phyloP scores from a whole-genome alignment of 805 yeast species.

The Ogataea henricii region DNA sequence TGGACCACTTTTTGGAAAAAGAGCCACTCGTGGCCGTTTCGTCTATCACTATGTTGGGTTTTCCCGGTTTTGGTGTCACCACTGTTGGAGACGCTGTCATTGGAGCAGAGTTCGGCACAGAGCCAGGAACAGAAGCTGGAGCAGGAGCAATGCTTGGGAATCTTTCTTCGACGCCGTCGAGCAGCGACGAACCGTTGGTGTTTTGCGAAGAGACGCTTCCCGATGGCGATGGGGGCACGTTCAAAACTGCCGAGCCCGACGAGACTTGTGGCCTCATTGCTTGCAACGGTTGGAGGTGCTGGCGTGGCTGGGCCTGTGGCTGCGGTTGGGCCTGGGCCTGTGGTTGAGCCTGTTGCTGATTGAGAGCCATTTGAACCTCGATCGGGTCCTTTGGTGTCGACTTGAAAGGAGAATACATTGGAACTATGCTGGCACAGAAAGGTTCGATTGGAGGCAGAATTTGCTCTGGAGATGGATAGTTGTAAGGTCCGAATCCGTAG shows the following conservation, averaged over 20 bases:
- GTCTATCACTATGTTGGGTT: slow-evolving; percentile 18
- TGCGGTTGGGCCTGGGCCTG: slow-evolving; percentile 38
- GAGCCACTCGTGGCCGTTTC: slow-evolving; percentile 4
- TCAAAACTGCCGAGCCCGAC: slow-evolving; percentile 12
- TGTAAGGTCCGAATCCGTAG: slow-evolving; percentile 38
- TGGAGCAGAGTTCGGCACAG: background rate
- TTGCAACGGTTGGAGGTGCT: slow-evolving; percentile 17
- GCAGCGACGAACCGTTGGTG: slow-evolving; percentile 10
- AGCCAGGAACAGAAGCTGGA: background rate
- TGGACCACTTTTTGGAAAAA: slow-evolving; percentile 21
- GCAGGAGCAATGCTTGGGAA: slow-evolving; percentile 37
- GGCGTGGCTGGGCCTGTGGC: slow-evolving; percentile 14
- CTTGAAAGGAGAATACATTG: slow-evolving; percentile 35
- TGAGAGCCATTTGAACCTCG: slow-evolving; percentile 44
- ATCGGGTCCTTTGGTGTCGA: slow-evolving; percentile 46
- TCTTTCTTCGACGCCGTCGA: slow-evolving; percentile 51
- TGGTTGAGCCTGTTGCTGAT: slow-evolving; percentile 38
- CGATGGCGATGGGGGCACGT: slow-evolving; percentile 28
- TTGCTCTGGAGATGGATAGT: slow-evolving; percentile 30
- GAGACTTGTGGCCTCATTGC: slow-evolving; percentile 13
- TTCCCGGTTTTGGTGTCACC: background rate
- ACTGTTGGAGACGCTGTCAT: background rate
- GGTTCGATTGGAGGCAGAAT: slow-evolving; percentile 32
- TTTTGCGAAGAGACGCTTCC: slow-evolving; percentile 10
- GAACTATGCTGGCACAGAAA: slow-evolving; percentile 32